These are phyloP conservation scores for Plectosphaerella sp. DNA, from an alignment of 2,329 filamentous ascomycete species.

Conservation along the genomic window DNA sequence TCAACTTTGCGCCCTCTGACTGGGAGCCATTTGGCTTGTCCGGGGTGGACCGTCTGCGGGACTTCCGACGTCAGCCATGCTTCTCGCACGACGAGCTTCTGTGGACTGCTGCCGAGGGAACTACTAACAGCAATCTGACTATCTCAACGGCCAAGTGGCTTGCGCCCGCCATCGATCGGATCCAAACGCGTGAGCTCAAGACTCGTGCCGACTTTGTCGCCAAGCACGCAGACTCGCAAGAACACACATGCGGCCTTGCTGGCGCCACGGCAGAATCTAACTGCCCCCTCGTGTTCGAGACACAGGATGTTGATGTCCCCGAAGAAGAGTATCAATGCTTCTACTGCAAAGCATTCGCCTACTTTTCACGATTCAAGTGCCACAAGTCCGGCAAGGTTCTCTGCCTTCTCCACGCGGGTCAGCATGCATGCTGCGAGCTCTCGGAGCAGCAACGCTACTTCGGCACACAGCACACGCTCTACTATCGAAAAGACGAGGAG, in stretches of 20 bases:
- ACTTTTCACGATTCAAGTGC: conserved; percentile 86
- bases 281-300: conserved; percentile 57
- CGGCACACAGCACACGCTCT: conserved; percentile 67
- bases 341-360: conserved; percentile 89
- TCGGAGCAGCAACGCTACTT: conserved; percentile 62
- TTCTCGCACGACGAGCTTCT: conserved; percentile 96
- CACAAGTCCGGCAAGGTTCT: conserved; percentile 74
- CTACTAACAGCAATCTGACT: conserved; percentile 56
- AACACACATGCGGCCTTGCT: conserved; percentile 51
- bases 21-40: conserved; percentile 91
- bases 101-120: conserved; percentile 80
- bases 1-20: conserved; percentile 92
- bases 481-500: conserved; percentile 73
- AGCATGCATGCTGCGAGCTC: conserved; percentile 73
- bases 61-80: conserved; percentile 87
- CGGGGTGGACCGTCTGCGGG: conserved; percentile 80
- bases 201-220: conserved; percentile 65
- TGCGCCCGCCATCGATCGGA: conserved; percentile 76
- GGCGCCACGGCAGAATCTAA: conserved; percentile 39
- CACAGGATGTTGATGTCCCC: conserved; percentile 70
- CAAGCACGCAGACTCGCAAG: conserved; percentile 53
- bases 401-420: conserved; percentile 78
- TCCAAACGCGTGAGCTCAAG: conserved; percentile 67
- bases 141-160: conserved; percentile 97
- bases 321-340: conserved; percentile 92